A percentile compares a stretch with the other conserved stretches of the same genome.
These are phyloP conservation scores for Bauhinia variegata DNA, from an alignment of 306 rosid genomes.

Conservation along the genomic window DNA sequence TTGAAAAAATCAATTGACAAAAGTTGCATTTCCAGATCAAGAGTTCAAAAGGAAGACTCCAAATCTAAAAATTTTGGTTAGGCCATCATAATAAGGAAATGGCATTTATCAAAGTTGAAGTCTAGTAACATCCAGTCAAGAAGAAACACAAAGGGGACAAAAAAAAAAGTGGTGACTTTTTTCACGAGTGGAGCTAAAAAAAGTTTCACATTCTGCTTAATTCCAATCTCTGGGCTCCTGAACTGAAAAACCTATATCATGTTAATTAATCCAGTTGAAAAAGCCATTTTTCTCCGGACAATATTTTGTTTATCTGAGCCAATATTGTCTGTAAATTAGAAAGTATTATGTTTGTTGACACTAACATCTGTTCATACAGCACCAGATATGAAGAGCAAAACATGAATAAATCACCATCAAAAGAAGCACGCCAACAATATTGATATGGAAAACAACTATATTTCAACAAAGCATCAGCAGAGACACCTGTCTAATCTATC, in stretches of 20 bases:
- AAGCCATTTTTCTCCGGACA: neutral
- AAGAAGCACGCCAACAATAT: too few species aligned
- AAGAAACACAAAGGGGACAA: slow-evolving; percentile 1
- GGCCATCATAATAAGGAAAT: too few species aligned
- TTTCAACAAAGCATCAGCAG: too few species aligned
- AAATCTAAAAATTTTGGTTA: too few species aligned
- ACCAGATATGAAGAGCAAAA: neutral
- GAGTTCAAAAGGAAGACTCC: too few species aligned
- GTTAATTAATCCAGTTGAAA: neutral
- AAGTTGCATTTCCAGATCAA: too few species aligned
- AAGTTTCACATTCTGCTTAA: neutral
- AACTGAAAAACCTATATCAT: neutral
- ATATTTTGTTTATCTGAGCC: slow-evolving; percentile 2
- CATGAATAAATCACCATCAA: neutral
- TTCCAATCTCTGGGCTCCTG: slow-evolving; percentile 18
- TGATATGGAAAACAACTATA: too few species aligned
- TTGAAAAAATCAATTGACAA: too few species aligned
- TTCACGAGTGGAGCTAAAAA: slow-evolving; percentile 1
- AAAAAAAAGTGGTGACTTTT: neutral
- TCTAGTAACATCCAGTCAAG: too few species aligned
- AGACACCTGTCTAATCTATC: neutral
- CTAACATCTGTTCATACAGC: neutral
- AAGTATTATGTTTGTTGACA: neutral
- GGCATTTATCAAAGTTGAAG: too few species aligned
- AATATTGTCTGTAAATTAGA: neutral